Conservation (phyloP, 1,139 yeast species). For the Saccharomyces hybrid region DNA sequence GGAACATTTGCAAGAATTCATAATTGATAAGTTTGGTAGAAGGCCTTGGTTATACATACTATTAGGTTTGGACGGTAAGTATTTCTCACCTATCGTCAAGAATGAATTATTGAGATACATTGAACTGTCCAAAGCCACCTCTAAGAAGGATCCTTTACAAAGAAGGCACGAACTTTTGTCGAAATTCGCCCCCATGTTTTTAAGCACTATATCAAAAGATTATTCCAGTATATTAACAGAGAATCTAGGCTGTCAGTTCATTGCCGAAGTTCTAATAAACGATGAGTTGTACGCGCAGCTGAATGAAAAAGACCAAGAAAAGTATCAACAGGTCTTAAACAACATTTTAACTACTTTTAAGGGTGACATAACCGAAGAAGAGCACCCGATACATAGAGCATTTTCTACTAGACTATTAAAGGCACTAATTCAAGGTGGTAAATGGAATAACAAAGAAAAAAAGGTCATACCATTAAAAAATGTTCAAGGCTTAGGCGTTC, state of each 20-base stretch:
- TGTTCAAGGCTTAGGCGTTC: conserved; percentile 52
- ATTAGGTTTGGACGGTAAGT: conserved; percentile 74
- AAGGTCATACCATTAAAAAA: conserved; percentile 38
- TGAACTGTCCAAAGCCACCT: conserved; percentile 60
- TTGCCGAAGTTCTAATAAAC: conserved; percentile 64
- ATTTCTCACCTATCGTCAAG: conserved; percentile 65
- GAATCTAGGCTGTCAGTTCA: conserved; percentile 76
- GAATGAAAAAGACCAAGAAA: conserved; percentile 36
- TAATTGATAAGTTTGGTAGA: conserved; percentile 72
- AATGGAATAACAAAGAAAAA: conserved; percentile 58
- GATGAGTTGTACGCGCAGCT: conserved; percentile 45
- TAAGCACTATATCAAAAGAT: conserved; percentile 45
- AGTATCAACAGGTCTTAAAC: conserved; percentile 48
- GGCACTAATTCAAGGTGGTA: conserved; percentile 77
- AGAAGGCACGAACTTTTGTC: conserved; percentile 65
- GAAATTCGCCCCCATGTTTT: conserved; percentile 59
- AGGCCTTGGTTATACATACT: conserved; percentile 81
- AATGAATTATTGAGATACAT: conserved; percentile 55
- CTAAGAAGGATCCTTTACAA: conserved; percentile 77
- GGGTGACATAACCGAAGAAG: conserved; percentile 63
- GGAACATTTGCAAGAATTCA: conserved; percentile 49
- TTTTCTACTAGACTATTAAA: conserved; percentile 72
- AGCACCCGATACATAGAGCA: conserved; percentile 63
- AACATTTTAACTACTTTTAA: conserved; percentile 51
- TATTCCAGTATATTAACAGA: conserved; percentile 49